Conservation (phyloP, 108 stramenopile species). For the Cyclostephanos invisitatus region DNA sequence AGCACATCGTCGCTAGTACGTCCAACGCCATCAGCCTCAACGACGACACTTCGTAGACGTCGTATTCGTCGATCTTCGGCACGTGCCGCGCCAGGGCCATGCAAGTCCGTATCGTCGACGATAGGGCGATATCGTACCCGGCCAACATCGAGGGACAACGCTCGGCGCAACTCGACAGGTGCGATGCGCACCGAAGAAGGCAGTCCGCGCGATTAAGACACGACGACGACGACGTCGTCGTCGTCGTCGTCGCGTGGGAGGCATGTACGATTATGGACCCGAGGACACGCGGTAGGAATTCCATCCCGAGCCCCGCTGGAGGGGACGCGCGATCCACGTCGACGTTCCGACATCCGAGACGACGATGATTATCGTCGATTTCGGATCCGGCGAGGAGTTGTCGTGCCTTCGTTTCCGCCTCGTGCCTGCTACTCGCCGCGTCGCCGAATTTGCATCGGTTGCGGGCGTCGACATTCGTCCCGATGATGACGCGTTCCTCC, state of each 20-base stretch:
- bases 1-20: slow-evolving; percentile 50
- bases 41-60: slow-evolving; percentile 19
- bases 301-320: slow-evolving; percentile 34
- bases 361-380: slow-evolving; percentile 8
- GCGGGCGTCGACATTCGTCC: too few relatives aligned
- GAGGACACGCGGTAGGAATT: slow-evolving; percentile 29
- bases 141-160: slow-evolving; percentile 63
- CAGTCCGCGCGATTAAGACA: too few relatives aligned
- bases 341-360: slow-evolving; percentile 6
- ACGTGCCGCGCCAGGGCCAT: slow-evolving; percentile 33
- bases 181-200: slow-evolving; percentile 16
- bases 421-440: background rate
- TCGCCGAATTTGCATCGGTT: too few relatives aligned
- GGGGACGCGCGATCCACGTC: slow-evolving; percentile 25
- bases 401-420: slow-evolving; percentile 26
- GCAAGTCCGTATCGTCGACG: slow-evolving; percentile 46
- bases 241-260: too few relatives aligned
- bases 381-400: slow-evolving; percentile 6
- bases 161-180: slow-evolving; percentile 30
- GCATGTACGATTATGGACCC: slow-evolving; percentile 22
- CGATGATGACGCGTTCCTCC: background rate
- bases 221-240: too few relatives aligned
- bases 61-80: background rate
- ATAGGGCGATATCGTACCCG: slow-evolving; percentile 44
- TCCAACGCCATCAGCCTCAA: slow-evolving; percentile 53